Conservation (phyloP, 495 filamentous ascomycete species). For the Cairneyella variabilis region DNA sequence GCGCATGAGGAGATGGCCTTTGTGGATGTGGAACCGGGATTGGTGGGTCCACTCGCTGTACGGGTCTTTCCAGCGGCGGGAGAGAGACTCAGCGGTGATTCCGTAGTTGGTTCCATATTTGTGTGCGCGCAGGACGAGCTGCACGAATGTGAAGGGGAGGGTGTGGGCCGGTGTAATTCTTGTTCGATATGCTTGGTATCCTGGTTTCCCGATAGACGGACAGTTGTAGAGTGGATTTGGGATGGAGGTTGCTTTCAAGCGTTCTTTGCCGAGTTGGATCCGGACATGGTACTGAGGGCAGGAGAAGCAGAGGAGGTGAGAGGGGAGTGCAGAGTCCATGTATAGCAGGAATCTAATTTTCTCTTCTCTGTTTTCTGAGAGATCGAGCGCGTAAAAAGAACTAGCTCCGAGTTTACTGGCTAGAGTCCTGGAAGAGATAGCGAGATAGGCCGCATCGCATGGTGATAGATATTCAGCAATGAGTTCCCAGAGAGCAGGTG, state of each 20-base stretch:
- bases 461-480: constrained; percentile 39
- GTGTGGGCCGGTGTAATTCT: constrained; percentile 49
- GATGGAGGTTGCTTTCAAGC: constrained; percentile 41
- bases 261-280: constrained; percentile 44
- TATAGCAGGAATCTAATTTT: constrained; percentile 42
- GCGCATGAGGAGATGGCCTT: constrained; percentile 49
- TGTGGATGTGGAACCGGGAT: constrained; percentile 46
- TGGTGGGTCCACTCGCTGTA: constrained; percentile 44
- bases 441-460: constrained; percentile 42
- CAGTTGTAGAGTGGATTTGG: constrained; percentile 52
- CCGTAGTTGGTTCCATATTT: constrained; percentile 42
- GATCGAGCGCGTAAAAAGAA: constrained; percentile 32
- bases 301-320: constrained; percentile 55
- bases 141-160: constrained; percentile 51
- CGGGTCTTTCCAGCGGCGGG: constrained; percentile 43
- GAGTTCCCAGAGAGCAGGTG: constrained; percentile 38
- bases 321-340: constrained; percentile 42
- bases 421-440: constrained; percentile 44
- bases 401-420: constrained; percentile 34
- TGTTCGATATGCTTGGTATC: constrained; percentile 36
- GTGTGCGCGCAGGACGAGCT: constrained; percentile 43
- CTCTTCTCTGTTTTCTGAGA: constrained; percentile 35
- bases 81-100: constrained; percentile 36
- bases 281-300: constrained; percentile 49
- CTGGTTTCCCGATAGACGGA: constrained; percentile 32